Conservation (phyloP, 495 filamentous ascomycete species). For the Aspergillus funiculosus region DNA sequence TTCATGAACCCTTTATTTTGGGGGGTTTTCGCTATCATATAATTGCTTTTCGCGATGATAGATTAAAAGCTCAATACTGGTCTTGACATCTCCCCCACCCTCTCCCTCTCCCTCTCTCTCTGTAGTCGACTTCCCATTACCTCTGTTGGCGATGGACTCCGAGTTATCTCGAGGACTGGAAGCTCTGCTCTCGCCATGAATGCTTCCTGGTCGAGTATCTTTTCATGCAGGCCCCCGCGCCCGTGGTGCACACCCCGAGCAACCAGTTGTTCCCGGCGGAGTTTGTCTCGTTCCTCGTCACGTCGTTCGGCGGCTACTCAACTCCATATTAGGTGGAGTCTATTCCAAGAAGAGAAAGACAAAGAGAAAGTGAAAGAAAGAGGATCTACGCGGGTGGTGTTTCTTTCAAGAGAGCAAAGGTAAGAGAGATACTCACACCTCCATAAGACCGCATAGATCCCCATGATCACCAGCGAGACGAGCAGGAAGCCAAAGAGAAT, state of each 20-base stretch:
- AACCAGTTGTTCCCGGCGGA: conserved; percentile 13
- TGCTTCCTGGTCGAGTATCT: conserved; percentile 23
- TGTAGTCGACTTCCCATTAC: background rate
- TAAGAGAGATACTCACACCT: conserved; percentile 18
- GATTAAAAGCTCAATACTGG: background rate
- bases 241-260: conserved; percentile 14
- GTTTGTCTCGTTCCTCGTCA: conserved; percentile 22
- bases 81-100: conserved; percentile 3
- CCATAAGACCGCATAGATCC: conserved; percentile 36
- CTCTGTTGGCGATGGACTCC: background rate
- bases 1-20: too few relatives aligned
- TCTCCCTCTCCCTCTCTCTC: background rate
- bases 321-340: conserved; percentile 3
- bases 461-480: conserved; percentile 35
- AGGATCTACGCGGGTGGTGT: too few relatives aligned
- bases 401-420: background rate
- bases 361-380: too few relatives aligned
- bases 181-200: conserved; percentile 18
- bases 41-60: too few relatives aligned
- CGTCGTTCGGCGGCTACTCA: conserved; percentile 31
- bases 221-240: conserved; percentile 19
- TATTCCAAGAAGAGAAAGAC: too few relatives aligned
- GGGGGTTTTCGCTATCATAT: too few relatives aligned
- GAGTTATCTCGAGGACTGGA: conserved; percentile 16
- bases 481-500: conserved; percentile 40